Conservation (phyloP, 225 moss, liverwort and hornwort genomes). For the Pseudisothecium myosuroides region DNA sequence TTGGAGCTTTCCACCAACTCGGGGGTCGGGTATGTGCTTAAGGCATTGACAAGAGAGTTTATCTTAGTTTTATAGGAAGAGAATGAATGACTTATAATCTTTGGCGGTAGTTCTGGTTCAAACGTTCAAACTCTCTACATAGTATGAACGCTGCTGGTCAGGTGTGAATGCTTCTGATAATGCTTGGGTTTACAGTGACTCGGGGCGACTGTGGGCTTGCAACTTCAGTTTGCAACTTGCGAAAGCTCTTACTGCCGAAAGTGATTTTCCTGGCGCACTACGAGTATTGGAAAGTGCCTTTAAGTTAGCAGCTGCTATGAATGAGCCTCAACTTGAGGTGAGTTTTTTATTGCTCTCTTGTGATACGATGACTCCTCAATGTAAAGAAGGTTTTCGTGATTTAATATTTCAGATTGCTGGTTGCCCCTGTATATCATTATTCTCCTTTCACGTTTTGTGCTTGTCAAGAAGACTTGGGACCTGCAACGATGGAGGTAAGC, state of each 20-base stretch:
- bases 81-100: not conserved
- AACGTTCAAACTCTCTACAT: not conserved
- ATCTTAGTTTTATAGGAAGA: not conserved
- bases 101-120: not conserved
- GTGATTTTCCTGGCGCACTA: conserved; percentile 62
- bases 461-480: not conserved
- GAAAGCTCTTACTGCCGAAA: conserved; percentile 76
- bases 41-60: not conserved
- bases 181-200: conserved; percentile 41
- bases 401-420: not conserved
- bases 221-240: conserved; percentile 96
- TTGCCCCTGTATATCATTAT: not conserved
- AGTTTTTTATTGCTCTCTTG: not conserved
- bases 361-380: not conserved
- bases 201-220: conserved; percentile 78
- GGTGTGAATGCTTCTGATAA: not conserved
- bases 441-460: not conserved
- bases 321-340: conserved; percentile 78
- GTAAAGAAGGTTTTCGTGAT: not conserved
- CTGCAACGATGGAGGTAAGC: not conserved
- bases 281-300: conserved; percentile 65
- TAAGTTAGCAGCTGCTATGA: conserved; percentile 44
- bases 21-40: conserved; percentile 55
- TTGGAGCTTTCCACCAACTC: conserved; percentile 69
- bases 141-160: not conserved